These are phyloP conservation scores for Leccinum incarnatum DNA, from an alignment of 768 basidiomycete species.

Conservation along the genomic window DNA sequence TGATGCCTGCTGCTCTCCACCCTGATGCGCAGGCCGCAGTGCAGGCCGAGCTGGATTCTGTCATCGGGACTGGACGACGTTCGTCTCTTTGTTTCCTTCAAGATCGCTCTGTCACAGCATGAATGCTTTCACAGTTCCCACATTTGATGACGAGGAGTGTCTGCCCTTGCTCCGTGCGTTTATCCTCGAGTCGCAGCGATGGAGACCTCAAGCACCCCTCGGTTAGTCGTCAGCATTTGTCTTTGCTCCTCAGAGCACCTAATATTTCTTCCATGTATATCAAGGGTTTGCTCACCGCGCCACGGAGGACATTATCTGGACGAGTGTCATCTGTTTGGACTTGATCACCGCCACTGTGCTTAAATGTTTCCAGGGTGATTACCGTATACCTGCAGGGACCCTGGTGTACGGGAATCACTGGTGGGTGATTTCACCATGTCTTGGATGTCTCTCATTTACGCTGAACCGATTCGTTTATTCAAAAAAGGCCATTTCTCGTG, in stretches of 20 bases:
- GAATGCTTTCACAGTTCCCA: constrained; percentile 28
- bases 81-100: neutral
- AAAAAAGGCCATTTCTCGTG: constrained; percentile 35
- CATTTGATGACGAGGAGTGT: constrained; percentile 25
- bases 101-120: neutral
- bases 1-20: constrained; percentile 48
- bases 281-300: constrained; percentile 12
- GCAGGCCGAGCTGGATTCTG: constrained; percentile 50
- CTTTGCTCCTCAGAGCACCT: neutral
- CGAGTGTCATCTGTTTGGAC: neutral
- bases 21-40: constrained; percentile 47
- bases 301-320: constrained; percentile 20
- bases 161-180: constrained; percentile 34
- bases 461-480: neutral
- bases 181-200: constrained; percentile 34
- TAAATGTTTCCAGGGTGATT: constrained; percentile 10
- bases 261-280: neutral
- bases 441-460: neutral
- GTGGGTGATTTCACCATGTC: neutral
- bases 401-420: constrained; percentile 18
- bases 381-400: constrained; percentile 18
- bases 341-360: neutral
- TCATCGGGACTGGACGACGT: constrained; percentile 38
- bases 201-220: constrained; percentile 28
- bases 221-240: constrained; percentile 12